phyloP scores from a whole-genome alignment of 805 yeast species.

The Kodamaea kakaduensis region DNA sequence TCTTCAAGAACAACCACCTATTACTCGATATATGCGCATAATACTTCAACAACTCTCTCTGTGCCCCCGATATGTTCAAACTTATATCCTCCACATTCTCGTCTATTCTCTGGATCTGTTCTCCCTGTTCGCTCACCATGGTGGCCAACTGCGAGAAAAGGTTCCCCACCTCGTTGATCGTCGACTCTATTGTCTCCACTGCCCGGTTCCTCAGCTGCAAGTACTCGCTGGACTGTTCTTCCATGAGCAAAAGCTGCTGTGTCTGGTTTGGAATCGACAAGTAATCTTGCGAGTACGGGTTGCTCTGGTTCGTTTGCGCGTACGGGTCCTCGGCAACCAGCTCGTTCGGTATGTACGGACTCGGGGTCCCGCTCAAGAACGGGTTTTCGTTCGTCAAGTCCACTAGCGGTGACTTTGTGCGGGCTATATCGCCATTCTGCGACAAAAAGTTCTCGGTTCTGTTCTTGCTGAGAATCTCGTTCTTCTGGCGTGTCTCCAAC shows the following conservation, averaged over 20 bases:
- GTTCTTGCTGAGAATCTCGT: slow-evolving; percentile 73
- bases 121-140: slow-evolving; percentile 98
- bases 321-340: slow-evolving; percentile 21
- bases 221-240: slow-evolving; percentile 75
- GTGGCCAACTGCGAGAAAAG: slow-evolving; percentile 92
- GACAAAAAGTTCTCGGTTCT: slow-evolving; percentile 84
- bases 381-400: slow-evolving; percentile 36
- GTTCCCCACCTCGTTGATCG: slow-evolving; percentile 94
- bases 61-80: slow-evolving; percentile 88
- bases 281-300: slow-evolving; percentile 40
- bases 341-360: too few relatives aligned
- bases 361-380: slow-evolving; percentile 12
- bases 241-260: slow-evolving; percentile 65
- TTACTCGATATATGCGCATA: slow-evolving; percentile 84
- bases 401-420: slow-evolving; percentile 7
- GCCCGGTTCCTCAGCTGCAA: slow-evolving; percentile 83
- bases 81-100: slow-evolving; percentile 91
- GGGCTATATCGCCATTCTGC: slow-evolving; percentile 5
- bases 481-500: slow-evolving; percentile 79
- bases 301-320: slow-evolving; percentile 20
- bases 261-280: slow-evolving; percentile 82
- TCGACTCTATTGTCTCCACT: slow-evolving; percentile 94
- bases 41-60: slow-evolving; percentile 85
- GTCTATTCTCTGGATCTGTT: slow-evolving; percentile 91
- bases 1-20: slow-evolving; percentile 86